A percentile compares a stretch with the other conserved stretches of the same genome.
Evolutionary conservation across 305 asterid species (phyloP).

Genomic region (Caryopteris hybrid): DNA sequence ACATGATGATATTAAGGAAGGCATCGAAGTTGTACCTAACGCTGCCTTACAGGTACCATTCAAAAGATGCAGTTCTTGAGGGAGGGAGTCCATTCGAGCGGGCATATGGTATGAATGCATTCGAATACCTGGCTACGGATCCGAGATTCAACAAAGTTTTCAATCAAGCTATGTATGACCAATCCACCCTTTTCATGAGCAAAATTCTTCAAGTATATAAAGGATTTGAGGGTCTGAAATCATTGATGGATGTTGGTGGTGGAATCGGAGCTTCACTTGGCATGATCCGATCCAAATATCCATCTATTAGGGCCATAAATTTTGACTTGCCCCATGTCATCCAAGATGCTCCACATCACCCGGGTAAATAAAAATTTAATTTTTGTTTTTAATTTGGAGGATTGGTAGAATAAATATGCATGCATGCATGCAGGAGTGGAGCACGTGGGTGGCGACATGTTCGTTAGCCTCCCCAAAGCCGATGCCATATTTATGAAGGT

Average conservation of each 20-base stretch:
- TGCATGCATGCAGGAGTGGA: slow-evolving; percentile 11
- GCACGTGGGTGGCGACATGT: slow-evolving; percentile 17
- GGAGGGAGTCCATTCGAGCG: slow-evolving; percentile 37
- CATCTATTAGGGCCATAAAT: slow-evolving; percentile 29
- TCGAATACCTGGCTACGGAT: slow-evolving; percentile 25
- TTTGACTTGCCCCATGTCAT: slow-evolving; percentile 42
- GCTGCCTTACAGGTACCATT: slow-evolving; percentile 27
- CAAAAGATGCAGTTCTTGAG: slow-evolving; percentile 31
- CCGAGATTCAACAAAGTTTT: slow-evolving; percentile 29
- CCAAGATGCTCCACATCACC: slow-evolving; percentile 26
- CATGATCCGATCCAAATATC: slow-evolving; percentile 30
- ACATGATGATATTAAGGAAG: too few relatives aligned
- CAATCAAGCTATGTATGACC: slow-evolving; percentile 32
- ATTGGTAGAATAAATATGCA: too few relatives aligned
- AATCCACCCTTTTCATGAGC: slow-evolving; percentile 24
- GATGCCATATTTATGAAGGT: slow-evolving; percentile 12
- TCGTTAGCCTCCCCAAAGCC: slow-evolving; percentile 11
- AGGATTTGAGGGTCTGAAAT: slow-evolving; percentile 27
- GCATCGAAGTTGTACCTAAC: too few relatives aligned
- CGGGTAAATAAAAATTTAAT: slow-evolving; percentile 20
- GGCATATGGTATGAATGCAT: slow-evolving; percentile 28
- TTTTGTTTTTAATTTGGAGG: too few relatives aligned
- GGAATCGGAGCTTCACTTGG: slow-evolving; percentile 35
- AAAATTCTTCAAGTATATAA: slow-evolving; percentile 29
- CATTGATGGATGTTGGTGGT: slow-evolving; percentile 45